Percentiles rank a stretch among this genome's conserved stretches.
Evolutionary conservation across 176 grass and related monocot species (phyloP).

Genomic region (Raddia distichophylla): DNA sequence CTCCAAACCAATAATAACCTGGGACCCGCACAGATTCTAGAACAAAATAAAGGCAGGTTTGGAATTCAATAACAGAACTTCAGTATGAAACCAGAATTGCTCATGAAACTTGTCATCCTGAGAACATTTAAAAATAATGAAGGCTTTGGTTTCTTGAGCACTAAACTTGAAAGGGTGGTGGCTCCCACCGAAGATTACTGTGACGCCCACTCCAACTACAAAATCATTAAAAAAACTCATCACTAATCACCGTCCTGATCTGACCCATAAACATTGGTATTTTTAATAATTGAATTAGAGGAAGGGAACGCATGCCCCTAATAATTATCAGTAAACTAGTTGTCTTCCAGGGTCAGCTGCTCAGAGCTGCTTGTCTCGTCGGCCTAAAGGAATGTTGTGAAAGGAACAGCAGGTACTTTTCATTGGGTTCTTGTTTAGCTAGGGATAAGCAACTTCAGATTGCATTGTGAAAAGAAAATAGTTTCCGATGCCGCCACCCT

Average conservation of each 20-base stretch:
- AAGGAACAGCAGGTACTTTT: slow-evolving; percentile 42
- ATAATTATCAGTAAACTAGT: slow-evolving; percentile 37
- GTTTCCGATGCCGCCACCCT: slow-evolving; percentile 34
- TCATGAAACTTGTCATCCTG: slow-evolving; percentile 32
- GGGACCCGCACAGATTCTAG: slow-evolving; percentile 34
- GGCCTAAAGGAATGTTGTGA: slow-evolving; percentile 60
- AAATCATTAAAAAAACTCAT: slow-evolving; percentile 39
- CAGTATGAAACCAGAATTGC: slow-evolving; percentile 25
- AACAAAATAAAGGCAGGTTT: slow-evolving; percentile 3
- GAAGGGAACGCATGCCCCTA: slow-evolving; percentile 26
- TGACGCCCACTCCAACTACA: slow-evolving; percentile 33
- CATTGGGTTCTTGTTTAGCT: slow-evolving; percentile 30
- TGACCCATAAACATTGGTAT: slow-evolving; percentile 19
- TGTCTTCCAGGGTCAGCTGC: slow-evolving; percentile 29
- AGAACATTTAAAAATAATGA: slow-evolving; percentile 36
- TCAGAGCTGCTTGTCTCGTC: slow-evolving; percentile 44
- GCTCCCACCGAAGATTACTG: slow-evolving; percentile 22
- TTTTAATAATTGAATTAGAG: slow-evolving; percentile 40
- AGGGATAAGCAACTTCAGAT: slow-evolving; percentile 37
- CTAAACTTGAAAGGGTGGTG: slow-evolving; percentile 30
- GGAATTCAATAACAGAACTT: slow-evolving; percentile 26
- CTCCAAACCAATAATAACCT: slow-evolving; percentile 50
- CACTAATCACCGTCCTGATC: slow-evolving; percentile 30
- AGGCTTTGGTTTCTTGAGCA: slow-evolving; percentile 23
- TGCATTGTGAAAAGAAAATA: slow-evolving; percentile 7